Conservation (phyloP, 2,329 filamentous ascomycete genomes). For the Paracorniculantispora psalliotae region DNA sequence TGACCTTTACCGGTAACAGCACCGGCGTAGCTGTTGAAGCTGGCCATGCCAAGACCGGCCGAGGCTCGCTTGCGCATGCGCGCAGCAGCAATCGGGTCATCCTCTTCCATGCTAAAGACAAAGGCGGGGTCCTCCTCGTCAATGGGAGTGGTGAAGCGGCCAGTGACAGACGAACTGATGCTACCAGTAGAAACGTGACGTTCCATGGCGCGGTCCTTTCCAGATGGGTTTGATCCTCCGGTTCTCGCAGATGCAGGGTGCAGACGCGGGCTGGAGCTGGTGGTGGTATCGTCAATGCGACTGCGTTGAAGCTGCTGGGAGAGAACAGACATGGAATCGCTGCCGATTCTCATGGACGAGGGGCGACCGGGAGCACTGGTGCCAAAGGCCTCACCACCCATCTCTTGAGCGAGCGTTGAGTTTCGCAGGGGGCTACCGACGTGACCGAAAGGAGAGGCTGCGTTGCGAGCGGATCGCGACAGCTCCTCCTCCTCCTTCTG, state of each 20-base stretch:
- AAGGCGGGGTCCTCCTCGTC: conserved; percentile 61
- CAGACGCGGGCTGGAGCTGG: conserved; percentile 43
- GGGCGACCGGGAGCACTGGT: conserved; percentile 36
- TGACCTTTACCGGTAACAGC: conserved; percentile 26
- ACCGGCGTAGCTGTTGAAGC: conserved; percentile 39
- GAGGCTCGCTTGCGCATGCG: conserved; percentile 46
- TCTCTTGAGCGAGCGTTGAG: conserved; percentile 54
- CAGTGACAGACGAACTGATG: conserved; percentile 48
- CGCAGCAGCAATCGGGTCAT: conserved; percentile 43
- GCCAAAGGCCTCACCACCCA: conserved; percentile 42
- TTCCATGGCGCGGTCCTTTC: conserved; percentile 42
- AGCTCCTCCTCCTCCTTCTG: conserved; percentile 54
- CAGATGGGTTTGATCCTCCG: conserved; percentile 37
- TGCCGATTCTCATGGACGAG: conserved; percentile 35
- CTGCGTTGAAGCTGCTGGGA: conserved; percentile 60
- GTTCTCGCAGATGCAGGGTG: conserved; percentile 43
- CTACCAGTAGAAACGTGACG: conserved; percentile 57
- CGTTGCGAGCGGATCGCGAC: conserved; percentile 30
- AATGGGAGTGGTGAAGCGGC: conserved; percentile 59
- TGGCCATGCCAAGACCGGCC: conserved; percentile 35
- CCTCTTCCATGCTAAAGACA: conserved; percentile 62
- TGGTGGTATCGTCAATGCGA: conserved; percentile 44
- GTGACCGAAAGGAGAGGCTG: conserved; percentile 57
- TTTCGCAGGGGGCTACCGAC: conserved; percentile 62
- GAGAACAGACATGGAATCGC: conserved; percentile 53